Evolutionary conservation across 306 rosid genomes (phyloP).

Genomic region (Sicyos edulis): DNA sequence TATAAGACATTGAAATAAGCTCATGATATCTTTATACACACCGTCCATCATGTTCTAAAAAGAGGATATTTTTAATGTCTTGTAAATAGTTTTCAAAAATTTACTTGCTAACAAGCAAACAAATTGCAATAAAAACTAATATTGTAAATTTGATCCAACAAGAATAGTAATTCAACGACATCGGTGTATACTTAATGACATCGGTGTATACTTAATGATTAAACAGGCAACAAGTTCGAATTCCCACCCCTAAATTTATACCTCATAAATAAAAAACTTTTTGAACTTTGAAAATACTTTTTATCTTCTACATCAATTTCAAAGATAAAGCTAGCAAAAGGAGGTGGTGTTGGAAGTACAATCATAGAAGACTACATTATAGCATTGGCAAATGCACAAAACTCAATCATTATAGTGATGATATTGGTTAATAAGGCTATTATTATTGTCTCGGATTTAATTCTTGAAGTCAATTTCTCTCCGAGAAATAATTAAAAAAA

Average conservation of each 20-base stretch:
- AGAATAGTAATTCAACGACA: too few species aligned
- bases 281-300: too few species aligned
- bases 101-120: constrained; percentile 1
- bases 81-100: background rate
- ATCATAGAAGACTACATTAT: background rate
- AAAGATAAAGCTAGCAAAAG: background rate
- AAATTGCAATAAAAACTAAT: background rate
- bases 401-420: too few species aligned
- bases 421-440: constrained; percentile 14
- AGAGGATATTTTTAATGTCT: too few species aligned
- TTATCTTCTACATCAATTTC: background rate
- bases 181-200: too few species aligned
- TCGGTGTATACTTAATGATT: too few species aligned
- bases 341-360: too few species aligned
- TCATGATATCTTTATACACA: background rate
- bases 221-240: too few species aligned
- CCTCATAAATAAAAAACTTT: too few species aligned
- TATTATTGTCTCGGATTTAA: background rate
- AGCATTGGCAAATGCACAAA: background rate
- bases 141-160: background rate
- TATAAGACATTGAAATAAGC: background rate
- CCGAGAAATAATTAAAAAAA: background rate
- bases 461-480: too few species aligned
- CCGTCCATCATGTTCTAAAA: too few species aligned
- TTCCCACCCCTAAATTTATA: too few species aligned